Evolutionary conservation across 2,329 filamentous ascomycete species (phyloP), one percentile per base, ranked within the genome.

Genomic region (Emydomyces testavorans): DNA sequence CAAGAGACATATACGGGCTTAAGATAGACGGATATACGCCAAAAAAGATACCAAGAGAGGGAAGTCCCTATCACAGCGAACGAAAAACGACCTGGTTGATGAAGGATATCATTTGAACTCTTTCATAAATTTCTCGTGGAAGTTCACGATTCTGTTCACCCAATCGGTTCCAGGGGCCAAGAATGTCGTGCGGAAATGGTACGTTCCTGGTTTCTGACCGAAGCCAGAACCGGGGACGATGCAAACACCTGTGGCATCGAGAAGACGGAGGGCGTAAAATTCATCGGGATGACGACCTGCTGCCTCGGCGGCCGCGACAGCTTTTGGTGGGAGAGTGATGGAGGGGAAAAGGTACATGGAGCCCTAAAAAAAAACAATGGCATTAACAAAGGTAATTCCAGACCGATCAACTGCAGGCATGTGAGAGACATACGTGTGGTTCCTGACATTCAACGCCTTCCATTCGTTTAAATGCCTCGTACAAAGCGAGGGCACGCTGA

Each of bases 321-420:
- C 92, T 69, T 85, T 86, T 20, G 69, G 58, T 1, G 92, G 79
- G 20, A 98, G 73, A 28, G 73, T 79, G 69, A 98, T 94, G 58
- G 86, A 92, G 20, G 92, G 92, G 79, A 96, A 98, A 60, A 98
- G 83, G 72, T 98, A 98, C 92, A 98, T 98, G 64, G 85, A 83
- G 52, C 92, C 92, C 76, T 94, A 55, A 21, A 7, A 50, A 49
- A 51, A 44, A 46, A n/a, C 13, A 15, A 31, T 53, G 36, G 35
- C 31, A 29, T 26, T 20, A 29, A 35, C 7, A 18, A 28, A 31
- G n/a, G n/a, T n/a, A n/a, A n/a, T n/a, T n/a, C n/a, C n/a, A n/a
- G n/a, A n/a, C n/a, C n/a, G n/a, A n/a, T n/a, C n/a, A n/a, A n/a
- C n/a, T n/a, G 24, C 5, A 23, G 31, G 16, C 21, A 11, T 49